Percentiles rank a stretch among this genome's conserved stretches.
Evolutionary conservation across 2,329 filamentous ascomycete species (phyloP).

Genomic region (Aureobasidium subglaciale): DNA sequence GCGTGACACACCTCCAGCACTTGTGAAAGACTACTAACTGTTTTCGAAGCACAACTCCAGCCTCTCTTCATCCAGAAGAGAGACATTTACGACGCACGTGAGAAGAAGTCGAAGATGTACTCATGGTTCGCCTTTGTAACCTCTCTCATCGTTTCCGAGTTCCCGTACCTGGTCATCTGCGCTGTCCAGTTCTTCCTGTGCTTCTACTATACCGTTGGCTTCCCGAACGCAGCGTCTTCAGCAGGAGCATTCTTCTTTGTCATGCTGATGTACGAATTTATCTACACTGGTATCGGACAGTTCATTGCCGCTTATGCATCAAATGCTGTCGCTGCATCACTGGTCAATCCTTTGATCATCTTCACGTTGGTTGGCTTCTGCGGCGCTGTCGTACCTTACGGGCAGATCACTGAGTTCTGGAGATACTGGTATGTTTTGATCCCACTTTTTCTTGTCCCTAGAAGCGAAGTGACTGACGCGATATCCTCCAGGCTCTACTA

Average conservation of each 20-base stretch:
- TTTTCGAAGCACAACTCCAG: not conserved
- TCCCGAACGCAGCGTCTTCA: constrained; percentile 53
- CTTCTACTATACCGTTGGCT: constrained; percentile 58
- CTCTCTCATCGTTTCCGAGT: constrained; percentile 60
- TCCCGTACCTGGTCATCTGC: constrained; percentile 55
- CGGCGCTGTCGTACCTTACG: constrained; percentile 51
- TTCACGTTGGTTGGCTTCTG: constrained; percentile 37
- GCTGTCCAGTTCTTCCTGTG: constrained; percentile 53
- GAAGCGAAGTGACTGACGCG: not conserved
- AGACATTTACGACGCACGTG: constrained; percentile 48
- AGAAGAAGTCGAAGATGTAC: constrained; percentile 48
- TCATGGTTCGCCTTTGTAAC: constrained; percentile 64
- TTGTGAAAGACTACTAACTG: not conserved
- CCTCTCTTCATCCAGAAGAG: constrained; percentile 49
- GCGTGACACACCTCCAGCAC: not conserved
- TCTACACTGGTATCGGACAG: constrained; percentile 50
- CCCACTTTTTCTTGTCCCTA: not conserved
- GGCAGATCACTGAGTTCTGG: constrained; percentile 59
- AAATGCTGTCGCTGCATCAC: constrained; percentile 57
- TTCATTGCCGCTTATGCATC: constrained; percentile 63
- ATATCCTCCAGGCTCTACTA: constrained; percentile 49
- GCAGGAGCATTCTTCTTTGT: constrained; percentile 5
- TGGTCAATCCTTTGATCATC: constrained; percentile 36
- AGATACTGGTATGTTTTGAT: constrained; percentile 39
- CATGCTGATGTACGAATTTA: constrained; percentile 58